Percentiles rank a stretch among this genome's conserved stretches.
phyloP scores from a whole-genome alignment of 202 grass and related monocot genomes.

The Panicum virgatum region DNA sequence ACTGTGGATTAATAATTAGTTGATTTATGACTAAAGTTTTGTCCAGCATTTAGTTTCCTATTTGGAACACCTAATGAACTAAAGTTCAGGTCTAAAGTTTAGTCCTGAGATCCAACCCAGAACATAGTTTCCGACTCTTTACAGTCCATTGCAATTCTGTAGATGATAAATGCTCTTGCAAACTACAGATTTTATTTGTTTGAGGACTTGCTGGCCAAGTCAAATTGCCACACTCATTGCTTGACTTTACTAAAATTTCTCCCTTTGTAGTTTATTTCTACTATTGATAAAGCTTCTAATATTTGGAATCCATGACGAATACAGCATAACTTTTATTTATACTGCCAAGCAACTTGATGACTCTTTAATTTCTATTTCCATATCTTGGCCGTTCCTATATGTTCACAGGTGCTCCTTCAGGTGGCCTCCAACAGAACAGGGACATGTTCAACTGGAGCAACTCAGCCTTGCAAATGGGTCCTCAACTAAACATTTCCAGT shows the following conservation, averaged over 20 bases:
- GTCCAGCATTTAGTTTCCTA: too few relatives aligned
- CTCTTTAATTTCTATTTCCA: not conserved
- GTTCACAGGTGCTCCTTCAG: not conserved
- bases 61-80: too few relatives aligned
- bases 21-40: too few relatives aligned
- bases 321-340: too few relatives aligned
- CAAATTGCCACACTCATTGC: too few relatives aligned
- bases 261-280: not conserved
- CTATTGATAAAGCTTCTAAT: not conserved
- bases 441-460: not conserved
- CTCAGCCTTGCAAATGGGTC: not conserved
- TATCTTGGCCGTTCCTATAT: not conserved
- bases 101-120: too few relatives aligned
- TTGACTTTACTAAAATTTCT: not conserved
- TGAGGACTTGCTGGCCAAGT: too few relatives aligned
- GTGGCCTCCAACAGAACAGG: not conserved
- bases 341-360: not conserved
- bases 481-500: not conserved
- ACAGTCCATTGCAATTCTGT: not conserved
- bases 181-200: not conserved
- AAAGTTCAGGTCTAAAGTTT: too few relatives aligned
- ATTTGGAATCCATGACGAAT: not conserved
- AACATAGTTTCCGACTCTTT: not conserved
- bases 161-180: not conserved
- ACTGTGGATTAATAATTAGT: too few relatives aligned